Evolutionary conservation across 192 early-diverging fungal species (phyloP).

Genomic region (Entomortierella beljakovae): DNA sequence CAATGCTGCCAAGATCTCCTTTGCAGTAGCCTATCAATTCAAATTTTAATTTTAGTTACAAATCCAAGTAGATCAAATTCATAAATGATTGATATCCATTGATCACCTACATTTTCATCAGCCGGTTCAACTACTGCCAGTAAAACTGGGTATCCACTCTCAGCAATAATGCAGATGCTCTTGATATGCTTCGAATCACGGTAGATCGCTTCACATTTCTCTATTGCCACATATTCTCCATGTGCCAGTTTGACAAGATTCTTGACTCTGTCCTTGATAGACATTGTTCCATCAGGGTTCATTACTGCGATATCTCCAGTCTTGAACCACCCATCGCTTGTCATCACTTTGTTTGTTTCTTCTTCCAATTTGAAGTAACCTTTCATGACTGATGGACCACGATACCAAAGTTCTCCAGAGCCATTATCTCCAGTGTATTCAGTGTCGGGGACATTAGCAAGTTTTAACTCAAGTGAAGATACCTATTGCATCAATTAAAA

Average conservation of each 20-base stretch:
- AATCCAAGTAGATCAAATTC: conserved; percentile 3
- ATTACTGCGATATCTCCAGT: conserved; percentile 83
- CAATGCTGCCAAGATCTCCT: conserved; percentile 64
- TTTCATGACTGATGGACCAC: conserved; percentile 69
- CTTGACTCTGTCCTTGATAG: conserved; percentile 86
- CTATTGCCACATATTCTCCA: conserved; percentile 77
- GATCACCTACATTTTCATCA: conserved; percentile 53
- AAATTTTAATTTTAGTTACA: not conserved
- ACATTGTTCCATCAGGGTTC: conserved; percentile 74
- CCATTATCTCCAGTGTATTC: conserved; percentile 60
- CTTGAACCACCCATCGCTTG: conserved; percentile 76
- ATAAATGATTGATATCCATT: not conserved
- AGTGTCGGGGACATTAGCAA: conserved; percentile 68
- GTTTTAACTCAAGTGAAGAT: conserved; percentile 68
- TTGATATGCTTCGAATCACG: conserved; percentile 72
- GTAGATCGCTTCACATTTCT: conserved; percentile 77
- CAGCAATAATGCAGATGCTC: conserved; percentile 80
- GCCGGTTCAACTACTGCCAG: conserved; percentile 79
- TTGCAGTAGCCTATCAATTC: conserved; percentile 23
- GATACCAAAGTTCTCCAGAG: conserved; percentile 75
- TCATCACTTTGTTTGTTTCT: conserved; percentile 68
- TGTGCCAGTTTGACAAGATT: conserved; percentile 82
- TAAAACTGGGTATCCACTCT: conserved; percentile 70
- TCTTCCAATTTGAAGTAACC: conserved; percentile 76
- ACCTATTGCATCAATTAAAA: too few species aligned